These are phyloP conservation scores for Glebionis coronaria DNA, from an alignment of 129 eudicot genomes.

Conservation along the genomic window DNA sequence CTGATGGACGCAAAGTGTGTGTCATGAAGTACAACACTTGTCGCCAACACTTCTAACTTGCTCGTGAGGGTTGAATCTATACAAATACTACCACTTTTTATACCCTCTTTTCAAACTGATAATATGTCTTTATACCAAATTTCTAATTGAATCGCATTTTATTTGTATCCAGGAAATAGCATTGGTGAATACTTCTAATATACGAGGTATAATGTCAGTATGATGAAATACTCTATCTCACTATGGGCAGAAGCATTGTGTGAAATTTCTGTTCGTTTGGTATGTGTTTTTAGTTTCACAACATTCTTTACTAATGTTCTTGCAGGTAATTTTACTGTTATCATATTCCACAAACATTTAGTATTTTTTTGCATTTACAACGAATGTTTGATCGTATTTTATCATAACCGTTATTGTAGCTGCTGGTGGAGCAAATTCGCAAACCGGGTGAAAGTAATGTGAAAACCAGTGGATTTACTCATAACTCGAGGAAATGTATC, in stretches of 20 bases:
- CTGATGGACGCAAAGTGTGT: constrained; percentile 99
- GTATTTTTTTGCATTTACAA: no score
- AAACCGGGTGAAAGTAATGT: no score
- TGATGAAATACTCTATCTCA: constrained; percentile 99
- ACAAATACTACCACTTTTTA: constrained; percentile 47
- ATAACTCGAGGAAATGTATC: no score
- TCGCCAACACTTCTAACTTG: constrained; percentile 98
- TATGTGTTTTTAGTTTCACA: constrained; percentile 12
- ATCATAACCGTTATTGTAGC: no score
- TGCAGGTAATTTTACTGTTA: no score
- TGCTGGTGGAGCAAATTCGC: no score
- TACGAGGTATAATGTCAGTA: constrained; percentile 99
- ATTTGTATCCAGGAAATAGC: constrained; percentile 67
- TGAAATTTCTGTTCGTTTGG: constrained; percentile 99
- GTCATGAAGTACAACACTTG: constrained; percentile 99
- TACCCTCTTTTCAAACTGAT: not conserved
- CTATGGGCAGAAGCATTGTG: constrained; percentile 99
- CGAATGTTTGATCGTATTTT: no score
- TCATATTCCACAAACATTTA: no score
- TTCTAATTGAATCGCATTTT: constrained; percentile 8
- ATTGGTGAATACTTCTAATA: constrained; percentile 98
- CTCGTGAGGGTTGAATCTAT: constrained; percentile 99
- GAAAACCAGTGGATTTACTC: no score
- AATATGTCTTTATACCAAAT: not conserved
- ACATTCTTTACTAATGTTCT: constrained; percentile 14